A percentile compares a stretch with the other conserved stretches of the same genome.
Evolutionary conservation across 1,284 basidiomycete species (phyloP).

Genomic region (Pisolithus thermaeus): DNA sequence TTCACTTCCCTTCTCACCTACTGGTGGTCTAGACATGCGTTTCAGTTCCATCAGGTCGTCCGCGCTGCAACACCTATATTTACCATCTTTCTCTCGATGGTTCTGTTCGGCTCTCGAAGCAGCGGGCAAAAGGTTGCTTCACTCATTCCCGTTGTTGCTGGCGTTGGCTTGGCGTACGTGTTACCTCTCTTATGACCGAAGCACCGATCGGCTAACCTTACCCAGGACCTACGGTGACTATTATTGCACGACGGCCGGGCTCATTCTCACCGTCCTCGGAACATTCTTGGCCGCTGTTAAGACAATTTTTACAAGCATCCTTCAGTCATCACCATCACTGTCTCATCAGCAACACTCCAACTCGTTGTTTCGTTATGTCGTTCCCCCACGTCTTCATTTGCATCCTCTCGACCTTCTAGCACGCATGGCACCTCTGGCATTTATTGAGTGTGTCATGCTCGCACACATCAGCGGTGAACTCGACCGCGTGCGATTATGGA

Average conservation of each 20-base stretch:
- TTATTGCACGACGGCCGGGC: conserved; percentile 77
- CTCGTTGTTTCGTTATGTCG: conserved; percentile 22
- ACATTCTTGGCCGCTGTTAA: conserved; percentile 88
- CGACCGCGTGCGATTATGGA: conserved; percentile 50
- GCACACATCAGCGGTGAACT: conserved; percentile 79
- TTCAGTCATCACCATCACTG: conserved; percentile 44
- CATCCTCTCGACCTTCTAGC: conserved; percentile 85
- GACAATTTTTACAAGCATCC: conserved; percentile 83
- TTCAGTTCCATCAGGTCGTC: conserved; percentile 90
- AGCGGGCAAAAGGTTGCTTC: conserved; percentile 62
- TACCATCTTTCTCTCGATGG: conserved; percentile 70
- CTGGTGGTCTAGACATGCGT: not conserved
- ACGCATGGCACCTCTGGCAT: conserved; percentile 83
- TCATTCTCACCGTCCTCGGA: conserved; percentile 81
- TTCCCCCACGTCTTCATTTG: conserved; percentile 48
- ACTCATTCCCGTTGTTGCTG: conserved; percentile 82
- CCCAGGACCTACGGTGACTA: conserved; percentile 86
- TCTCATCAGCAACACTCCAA: conserved; percentile 13
- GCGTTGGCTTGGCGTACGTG: conserved; percentile 88
- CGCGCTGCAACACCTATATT: conserved; percentile 90
- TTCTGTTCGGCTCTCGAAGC: conserved; percentile 47
- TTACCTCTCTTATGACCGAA: not conserved
- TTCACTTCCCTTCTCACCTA: conserved; percentile 22
- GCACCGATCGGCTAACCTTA: not conserved
- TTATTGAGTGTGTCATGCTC: conserved; percentile 76